Base-by-base conservation (phyloP, 176 grass and related monocot genomes). In the Otatea glauca region DNA sequence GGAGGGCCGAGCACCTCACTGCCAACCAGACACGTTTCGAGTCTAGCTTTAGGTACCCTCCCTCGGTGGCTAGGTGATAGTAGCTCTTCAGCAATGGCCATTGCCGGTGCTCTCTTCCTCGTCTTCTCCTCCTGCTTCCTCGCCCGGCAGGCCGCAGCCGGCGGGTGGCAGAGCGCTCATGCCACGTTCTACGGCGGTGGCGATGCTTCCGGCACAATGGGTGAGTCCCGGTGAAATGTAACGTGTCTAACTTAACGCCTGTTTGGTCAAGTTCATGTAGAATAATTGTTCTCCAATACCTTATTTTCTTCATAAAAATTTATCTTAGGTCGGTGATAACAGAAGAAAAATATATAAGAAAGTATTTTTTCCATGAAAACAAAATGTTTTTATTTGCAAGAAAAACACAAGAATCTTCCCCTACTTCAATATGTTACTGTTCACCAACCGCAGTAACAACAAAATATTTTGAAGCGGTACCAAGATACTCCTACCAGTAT, bases 161-260 rank as follows among this genome's bases (percentile, higher is more conserved):
- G 63, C 32, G 89, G 89, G 5, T 91, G 89, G 86, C 87, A 89
- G 83, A 92, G 62, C 77, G 95, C 88, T 0, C 95, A 97, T 51
- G 95, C 95, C 42, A 97, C 95, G 5, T 97, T 97, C 91, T 97
- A 97, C 81, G 95, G 95, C 68, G 95, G 95, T 34, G 74, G 88
- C 60, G 92, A 97, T 20, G 95, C 95, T 10, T 93, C 95, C 34
- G 95, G 95, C 47, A 94, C 95, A 16, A 98, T 98, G 92, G 95
- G 95, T 97, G 15, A 65, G 83, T 69, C 14, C 8, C 20, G 64
- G 70, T 48, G 59, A 76, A 76, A 73, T 12, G 25, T 27, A 34
- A 49, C 5, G 14, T 0, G 21, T 45, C 7, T 20, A 39, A 8
- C 9, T 42, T 60, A 13, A 48, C 43, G 23, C 23, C 13, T 49